Evolutionary conservation across 805 yeast species (phyloP).

Genomic region (Pachysolen tannophilus): DNA sequence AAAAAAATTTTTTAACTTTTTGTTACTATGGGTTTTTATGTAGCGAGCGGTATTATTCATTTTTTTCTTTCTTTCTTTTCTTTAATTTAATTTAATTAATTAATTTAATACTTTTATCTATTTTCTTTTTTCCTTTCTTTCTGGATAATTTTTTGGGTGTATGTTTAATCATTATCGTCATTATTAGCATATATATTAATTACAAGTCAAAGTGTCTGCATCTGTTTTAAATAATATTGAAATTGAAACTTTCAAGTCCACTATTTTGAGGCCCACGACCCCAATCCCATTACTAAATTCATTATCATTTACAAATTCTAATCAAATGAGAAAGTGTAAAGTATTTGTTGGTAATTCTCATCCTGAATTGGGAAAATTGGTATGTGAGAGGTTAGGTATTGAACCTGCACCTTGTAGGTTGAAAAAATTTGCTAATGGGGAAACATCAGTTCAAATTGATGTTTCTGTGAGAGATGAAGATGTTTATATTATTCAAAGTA

Average conservation of each 20-base stretch:
- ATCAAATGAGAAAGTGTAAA: slow-evolving; percentile 87
- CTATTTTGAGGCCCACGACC: not conserved
- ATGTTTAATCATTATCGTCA: too few relatives aligned
- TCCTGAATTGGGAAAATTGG: slow-evolving; percentile 85
- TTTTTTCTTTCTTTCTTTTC: too few relatives aligned
- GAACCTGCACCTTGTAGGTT: slow-evolving; percentile 90
- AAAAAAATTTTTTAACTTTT: too few relatives aligned
- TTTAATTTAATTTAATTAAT: too few relatives aligned
- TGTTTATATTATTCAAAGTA: slow-evolving; percentile 87
- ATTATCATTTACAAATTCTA: slow-evolving; percentile 2
- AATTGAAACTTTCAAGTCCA: not conserved
- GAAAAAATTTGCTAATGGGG: slow-evolving; percentile 94
- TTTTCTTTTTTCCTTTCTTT: too few relatives aligned
- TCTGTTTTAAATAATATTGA: too few relatives aligned
- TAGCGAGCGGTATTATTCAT: too few relatives aligned
- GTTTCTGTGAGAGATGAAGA: slow-evolving; percentile 95
- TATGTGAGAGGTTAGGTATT: slow-evolving; percentile 86
- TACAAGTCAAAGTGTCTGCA: too few relatives aligned
- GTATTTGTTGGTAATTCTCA: slow-evolving; percentile 96
- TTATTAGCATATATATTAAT: too few relatives aligned
- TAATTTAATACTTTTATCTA: too few relatives aligned
- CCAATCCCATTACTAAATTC: not conserved
- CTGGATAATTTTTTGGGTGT: too few relatives aligned
- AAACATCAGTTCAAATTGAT: slow-evolving; percentile 93
- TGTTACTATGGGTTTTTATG: too few relatives aligned